phyloP scores from a whole-genome alignment of 1,139 yeast genomes.

The Sugiyamaella sp. region DNA sequence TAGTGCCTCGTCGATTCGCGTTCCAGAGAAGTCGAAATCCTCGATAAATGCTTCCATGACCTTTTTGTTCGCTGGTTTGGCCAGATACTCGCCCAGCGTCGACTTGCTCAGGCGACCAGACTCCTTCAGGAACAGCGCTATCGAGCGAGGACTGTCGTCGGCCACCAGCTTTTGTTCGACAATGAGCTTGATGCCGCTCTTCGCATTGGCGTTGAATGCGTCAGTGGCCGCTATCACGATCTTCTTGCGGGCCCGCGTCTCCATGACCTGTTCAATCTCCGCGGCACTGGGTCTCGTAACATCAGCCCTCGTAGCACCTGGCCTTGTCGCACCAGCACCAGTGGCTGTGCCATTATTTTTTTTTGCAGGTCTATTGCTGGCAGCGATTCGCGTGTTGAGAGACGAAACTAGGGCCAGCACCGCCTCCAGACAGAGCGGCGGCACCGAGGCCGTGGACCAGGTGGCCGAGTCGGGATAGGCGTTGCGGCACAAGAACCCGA shows the following conservation, averaged over 20 bases:
- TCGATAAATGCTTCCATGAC: slow-evolving; percentile 67
- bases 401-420: slow-evolving; percentile 69
- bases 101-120: slow-evolving; percentile 86
- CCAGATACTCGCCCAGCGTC: slow-evolving; percentile 80
- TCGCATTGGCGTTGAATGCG: slow-evolving; percentile 75
- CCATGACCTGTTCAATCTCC: slow-evolving; percentile 31
- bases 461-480: slow-evolving; percentile 80
- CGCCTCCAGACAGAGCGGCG: slow-evolving; percentile 93
- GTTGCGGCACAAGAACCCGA: slow-evolving; percentile 72
- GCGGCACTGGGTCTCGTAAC: too few species aligned
- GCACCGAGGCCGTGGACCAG: slow-evolving; percentile 81
- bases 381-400: slow-evolving; percentile 55
- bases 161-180: slow-evolving; percentile 65
- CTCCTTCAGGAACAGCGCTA: slow-evolving; percentile 75
- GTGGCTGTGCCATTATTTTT: too few species aligned
- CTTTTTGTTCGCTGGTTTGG: slow-evolving; percentile 69
- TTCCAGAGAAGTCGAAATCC: slow-evolving; percentile 70
- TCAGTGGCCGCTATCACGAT: slow-evolving; percentile 76
- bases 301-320: too few species aligned
- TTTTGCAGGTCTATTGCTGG: too few species aligned
- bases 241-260: slow-evolving; percentile 61
- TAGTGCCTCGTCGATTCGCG: slow-evolving; percentile 91
- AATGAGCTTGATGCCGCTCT: slow-evolving; percentile 67
- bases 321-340: too few species aligned
- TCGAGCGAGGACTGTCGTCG: slow-evolving; percentile 57